Evolutionary conservation across 768 basidiomycete species (phyloP).

Genomic region (Hypholoma fasciculare): DNA sequence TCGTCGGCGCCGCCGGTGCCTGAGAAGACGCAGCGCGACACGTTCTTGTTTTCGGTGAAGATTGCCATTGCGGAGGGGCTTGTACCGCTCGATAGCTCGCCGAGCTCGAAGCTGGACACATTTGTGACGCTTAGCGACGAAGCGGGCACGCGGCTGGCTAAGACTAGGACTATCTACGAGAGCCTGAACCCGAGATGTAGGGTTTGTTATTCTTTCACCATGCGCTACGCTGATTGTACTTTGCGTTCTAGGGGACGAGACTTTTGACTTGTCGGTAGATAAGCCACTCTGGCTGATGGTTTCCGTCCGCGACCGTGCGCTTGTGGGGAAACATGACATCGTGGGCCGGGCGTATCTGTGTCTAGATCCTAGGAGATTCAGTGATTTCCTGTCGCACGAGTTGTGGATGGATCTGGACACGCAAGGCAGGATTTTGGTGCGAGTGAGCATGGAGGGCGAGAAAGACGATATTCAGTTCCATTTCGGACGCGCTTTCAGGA

Average conservation of each 20-base stretch:
- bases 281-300: constrained; percentile 97
- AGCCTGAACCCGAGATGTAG: constrained; percentile 85
- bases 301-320: constrained; percentile 86
- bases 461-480: constrained; percentile 98
- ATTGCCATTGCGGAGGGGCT: constrained; percentile 89
- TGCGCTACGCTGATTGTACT: neutral
- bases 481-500: constrained; percentile 94
- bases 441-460: constrained; percentile 98
- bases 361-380: constrained; percentile 85
- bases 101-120: constrained; percentile 82
- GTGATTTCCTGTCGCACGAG: constrained; percentile 89
- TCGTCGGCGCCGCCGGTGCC: constrained; percentile 67
- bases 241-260: constrained; percentile 81
- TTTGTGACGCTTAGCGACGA: constrained; percentile 96
- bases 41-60: constrained; percentile 92
- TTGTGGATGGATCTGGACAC: constrained; percentile 91
- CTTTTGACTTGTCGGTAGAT: constrained; percentile 92
- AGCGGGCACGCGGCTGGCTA: constrained; percentile 83
- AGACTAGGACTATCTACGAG: constrained; percentile 96
- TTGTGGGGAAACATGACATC: constrained; percentile 91
- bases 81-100: constrained; percentile 72
- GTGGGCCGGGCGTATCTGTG: constrained; percentile 91
- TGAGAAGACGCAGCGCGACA: constrained; percentile 62
- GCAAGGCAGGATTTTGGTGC: constrained; percentile 78
- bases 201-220: constrained; percentile 25